Conservation (phyloP, 768 basidiomycete genomes). For the Mycena vitilis region DNA sequence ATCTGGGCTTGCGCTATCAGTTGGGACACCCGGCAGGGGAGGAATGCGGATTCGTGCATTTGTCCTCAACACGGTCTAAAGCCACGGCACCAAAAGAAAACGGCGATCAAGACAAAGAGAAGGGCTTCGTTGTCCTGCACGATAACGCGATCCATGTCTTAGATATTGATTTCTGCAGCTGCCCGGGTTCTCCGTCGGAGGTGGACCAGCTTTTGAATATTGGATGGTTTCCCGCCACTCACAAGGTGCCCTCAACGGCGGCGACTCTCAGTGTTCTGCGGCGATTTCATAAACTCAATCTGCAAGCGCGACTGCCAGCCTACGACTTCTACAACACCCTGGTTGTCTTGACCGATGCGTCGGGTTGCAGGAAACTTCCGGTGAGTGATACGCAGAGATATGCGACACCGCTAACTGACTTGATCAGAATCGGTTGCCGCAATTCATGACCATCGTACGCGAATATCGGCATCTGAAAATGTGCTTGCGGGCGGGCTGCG, state of each 20-base stretch:
- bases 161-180: conserved; percentile 36
- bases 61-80: neutral
- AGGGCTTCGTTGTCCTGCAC: conserved; percentile 37
- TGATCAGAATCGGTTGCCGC: conserved; percentile 15
- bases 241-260: conserved; percentile 32
- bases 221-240: conserved; percentile 39
- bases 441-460: conserved; percentile 19
- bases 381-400: neutral
- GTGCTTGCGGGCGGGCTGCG: conserved; percentile 25
- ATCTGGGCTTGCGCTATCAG: conserved; percentile 27
- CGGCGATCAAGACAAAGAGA: too few species aligned
- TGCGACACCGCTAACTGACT: neutral
- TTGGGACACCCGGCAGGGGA: conserved; percentile 35
- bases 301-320: conserved; percentile 33
- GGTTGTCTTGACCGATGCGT: conserved; percentile 1
- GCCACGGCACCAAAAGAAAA: too few species aligned
- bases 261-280: conserved; percentile 37
- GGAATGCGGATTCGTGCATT: conserved; percentile 20
- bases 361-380: neutral
- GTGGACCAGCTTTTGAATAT: conserved; percentile 34
- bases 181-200: conserved; percentile 1
- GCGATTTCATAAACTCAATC: conserved; percentile 37
- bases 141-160: conserved; percentile 39
- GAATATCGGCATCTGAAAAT: conserved; percentile 34
- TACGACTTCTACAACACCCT: conserved; percentile 39